phyloP scores from a whole-genome alignment of 2,329 filamentous ascomycete species.

The Gaeumannomyces sp. region DNA sequence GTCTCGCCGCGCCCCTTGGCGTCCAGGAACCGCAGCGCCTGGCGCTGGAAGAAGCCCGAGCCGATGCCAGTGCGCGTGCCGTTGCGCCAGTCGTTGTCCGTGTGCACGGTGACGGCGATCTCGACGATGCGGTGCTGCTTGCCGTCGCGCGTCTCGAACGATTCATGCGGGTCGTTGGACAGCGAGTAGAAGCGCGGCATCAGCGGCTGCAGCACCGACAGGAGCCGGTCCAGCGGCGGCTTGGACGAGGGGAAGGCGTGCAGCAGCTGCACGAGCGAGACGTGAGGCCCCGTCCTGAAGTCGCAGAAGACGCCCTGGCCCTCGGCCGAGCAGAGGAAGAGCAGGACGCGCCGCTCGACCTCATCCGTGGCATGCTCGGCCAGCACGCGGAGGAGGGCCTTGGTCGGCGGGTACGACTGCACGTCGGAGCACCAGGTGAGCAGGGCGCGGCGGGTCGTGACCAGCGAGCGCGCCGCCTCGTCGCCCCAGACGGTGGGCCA shows the following conservation, averaged over 20 bases:
- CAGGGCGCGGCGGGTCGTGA: constrained; percentile 86
- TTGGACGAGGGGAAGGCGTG: constrained; percentile 87
- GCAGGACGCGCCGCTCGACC: constrained; percentile 82
- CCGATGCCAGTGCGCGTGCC: constrained; percentile 76
- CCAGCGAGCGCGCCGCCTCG: constrained; percentile 74
- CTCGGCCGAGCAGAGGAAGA: constrained; percentile 80
- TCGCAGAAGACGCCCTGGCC: constrained; percentile 92
- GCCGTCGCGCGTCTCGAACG: constrained; percentile 57
- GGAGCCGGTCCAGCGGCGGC: constrained; percentile 75
- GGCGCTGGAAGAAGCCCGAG: constrained; percentile 86
- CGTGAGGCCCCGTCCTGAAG: constrained; percentile 79
- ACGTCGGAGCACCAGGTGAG: constrained; percentile 94
- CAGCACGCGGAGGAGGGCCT: constrained; percentile 75
- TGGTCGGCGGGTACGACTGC: constrained; percentile 86
- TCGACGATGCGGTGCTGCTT: constrained; percentile 78
- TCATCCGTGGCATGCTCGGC: constrained; percentile 76
- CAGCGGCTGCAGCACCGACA: constrained; percentile 74
- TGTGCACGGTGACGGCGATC: constrained; percentile 94
- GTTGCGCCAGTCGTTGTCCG: constrained; percentile 70
- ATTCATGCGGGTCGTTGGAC: constrained; percentile 87
- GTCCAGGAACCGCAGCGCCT: constrained; percentile 66
- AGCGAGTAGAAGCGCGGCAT: constrained; percentile 99
- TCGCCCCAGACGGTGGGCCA: constrained; percentile 99
- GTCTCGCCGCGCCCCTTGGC: constrained; percentile 55
- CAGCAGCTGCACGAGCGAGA: constrained; percentile 80